phyloP scores from a whole-genome alignment of 768 basidiomycete species.

The Trametes sanguinea region DNA sequence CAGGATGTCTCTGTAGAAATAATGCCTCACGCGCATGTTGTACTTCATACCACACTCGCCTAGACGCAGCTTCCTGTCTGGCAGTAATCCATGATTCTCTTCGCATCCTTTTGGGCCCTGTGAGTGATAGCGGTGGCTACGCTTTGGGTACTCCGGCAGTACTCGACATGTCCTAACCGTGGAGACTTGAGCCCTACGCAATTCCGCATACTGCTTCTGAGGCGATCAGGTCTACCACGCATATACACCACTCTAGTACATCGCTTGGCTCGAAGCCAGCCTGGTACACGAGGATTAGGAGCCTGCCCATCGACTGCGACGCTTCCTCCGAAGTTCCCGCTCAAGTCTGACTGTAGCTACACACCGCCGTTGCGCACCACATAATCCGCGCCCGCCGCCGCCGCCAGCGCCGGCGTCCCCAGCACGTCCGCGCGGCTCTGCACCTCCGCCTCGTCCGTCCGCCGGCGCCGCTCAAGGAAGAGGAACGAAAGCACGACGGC shows the following conservation, averaged over 20 bases:
- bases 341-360: not conserved
- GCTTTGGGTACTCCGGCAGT: too few species aligned
- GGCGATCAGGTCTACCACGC: too few species aligned
- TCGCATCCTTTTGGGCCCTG: too few species aligned
- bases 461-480: conserved; percentile 43
- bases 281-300: too few species aligned
- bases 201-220: too few species aligned
- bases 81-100: not conserved
- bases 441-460: conserved; percentile 35
- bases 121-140: too few species aligned
- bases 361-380: conserved; percentile 12
- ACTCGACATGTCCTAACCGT: too few species aligned
- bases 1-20: not conserved
- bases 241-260: too few species aligned
- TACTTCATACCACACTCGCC: not conserved
- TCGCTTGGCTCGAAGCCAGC: too few species aligned
- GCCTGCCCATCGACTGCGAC: too few species aligned
- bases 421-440: conserved; percentile 24
- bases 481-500: conserved; percentile 43
- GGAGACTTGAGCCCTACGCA: too few species aligned
- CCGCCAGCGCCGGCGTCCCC: conserved; percentile 7
- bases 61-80: not conserved
- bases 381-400: conserved; percentile 5
- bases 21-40: not conserved
- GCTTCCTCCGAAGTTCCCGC: not conserved